Percentiles rank a stretch among this genome's conserved stretches.
These are phyloP conservation scores for Blastobotrys terrestris DNA, from an alignment of 805 yeast species.

Conservation along the genomic window DNA sequence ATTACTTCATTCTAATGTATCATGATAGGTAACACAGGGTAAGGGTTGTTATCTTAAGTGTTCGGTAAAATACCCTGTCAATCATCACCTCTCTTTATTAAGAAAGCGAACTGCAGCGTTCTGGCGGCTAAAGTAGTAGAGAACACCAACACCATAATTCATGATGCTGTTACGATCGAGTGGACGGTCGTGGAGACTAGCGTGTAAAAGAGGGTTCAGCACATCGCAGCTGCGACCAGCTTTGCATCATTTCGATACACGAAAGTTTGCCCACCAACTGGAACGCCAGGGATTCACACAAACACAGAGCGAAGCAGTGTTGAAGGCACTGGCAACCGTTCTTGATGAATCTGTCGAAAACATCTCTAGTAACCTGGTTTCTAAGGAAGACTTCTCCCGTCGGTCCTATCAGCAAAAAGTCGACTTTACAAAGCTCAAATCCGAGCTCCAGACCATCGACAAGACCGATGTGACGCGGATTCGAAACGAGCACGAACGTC, in stretches of 20 bases:
- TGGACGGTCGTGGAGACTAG: neutral
- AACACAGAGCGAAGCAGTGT: constrained; percentile 75
- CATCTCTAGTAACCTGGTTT: constrained; percentile 72
- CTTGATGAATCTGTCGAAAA: constrained; percentile 74
- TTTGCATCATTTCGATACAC: constrained; percentile 59
- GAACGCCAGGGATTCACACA: constrained; percentile 65
- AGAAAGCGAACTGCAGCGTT: too few species aligned
- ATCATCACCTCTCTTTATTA: too few species aligned
- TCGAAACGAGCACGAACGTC: constrained; percentile 79
- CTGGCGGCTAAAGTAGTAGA: too few species aligned
- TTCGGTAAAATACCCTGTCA: too few species aligned
- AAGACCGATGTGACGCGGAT: constrained; percentile 75
- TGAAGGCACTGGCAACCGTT: constrained; percentile 64
- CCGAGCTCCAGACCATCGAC: constrained; percentile 85
- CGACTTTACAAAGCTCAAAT: constrained; percentile 89
- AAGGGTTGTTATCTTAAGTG: too few species aligned
- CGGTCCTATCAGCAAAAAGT: constrained; percentile 93
- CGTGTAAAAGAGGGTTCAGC: neutral
- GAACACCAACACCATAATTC: too few species aligned
- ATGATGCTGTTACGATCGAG: neutral
- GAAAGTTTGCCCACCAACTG: constrained; percentile 60
- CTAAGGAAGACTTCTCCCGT: constrained; percentile 74
- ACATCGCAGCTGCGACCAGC: neutral
- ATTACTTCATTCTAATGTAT: too few species aligned
- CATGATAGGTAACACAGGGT: too few species aligned